Evolutionary conservation across 805 yeast species (phyloP), one percentile per base, ranked within the genome.

Genomic region (Scheffersomyces coipomensis): DNA sequence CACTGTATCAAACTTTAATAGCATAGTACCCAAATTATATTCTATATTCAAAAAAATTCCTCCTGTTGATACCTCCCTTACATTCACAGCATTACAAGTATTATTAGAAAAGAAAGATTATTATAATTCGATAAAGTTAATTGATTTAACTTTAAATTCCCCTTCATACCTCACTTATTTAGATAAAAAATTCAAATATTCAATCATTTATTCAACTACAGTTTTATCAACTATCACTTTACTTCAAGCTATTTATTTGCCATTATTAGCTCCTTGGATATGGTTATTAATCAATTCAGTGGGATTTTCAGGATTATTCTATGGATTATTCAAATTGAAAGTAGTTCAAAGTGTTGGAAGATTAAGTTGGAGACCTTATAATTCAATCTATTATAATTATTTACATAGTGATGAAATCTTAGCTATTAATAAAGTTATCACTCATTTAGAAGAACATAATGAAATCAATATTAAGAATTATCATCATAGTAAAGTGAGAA

Each of bases 401-500:
- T 31, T 52, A 6, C 67, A 66, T 39, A 49, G 53, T 8, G 58
- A 59, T 9, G 74, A 68, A 42, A 45, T 68, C 6, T 32, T 55
- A 3, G 39, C 52, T 7, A 53, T 64, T 11, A 65, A 66, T 43
- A 55, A 58, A 37, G 58, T 70, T 19, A 53, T 71, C 39, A 58
- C 60, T 7, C 63, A 66, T 40, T 71, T 62, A 38, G 75, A 71
- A 45, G 76, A 71, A 51, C 55, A 60, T 42, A 62, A 61, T 40
- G 76, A 71, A 39, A 49, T 66, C 29, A 71, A 69, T 38, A 52
- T 67, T 11, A 52, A 58, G 26, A 71, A 71, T 42, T 71, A 52
- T 44, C 75, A 71, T 48, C 52, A 48, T 35, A 57, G 64, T 31
- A 44, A 55, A 33, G 63, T 62, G 1, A 42, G 66, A 26, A 34